Evolutionary conservation across 306 rosid species (phyloP).

Genomic region (Biancaea sappan): DNA sequence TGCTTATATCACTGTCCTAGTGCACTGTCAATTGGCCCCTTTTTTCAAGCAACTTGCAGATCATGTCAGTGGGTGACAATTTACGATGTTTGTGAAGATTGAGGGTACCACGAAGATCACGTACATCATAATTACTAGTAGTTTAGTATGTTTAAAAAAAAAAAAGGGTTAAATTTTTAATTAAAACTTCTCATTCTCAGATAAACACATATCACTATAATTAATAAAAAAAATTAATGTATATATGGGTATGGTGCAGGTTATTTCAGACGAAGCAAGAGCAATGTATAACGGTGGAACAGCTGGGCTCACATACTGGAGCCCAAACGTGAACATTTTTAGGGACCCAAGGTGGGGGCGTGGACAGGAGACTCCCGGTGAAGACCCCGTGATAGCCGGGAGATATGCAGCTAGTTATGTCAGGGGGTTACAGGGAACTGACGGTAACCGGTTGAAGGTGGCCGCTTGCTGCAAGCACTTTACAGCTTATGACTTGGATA

Average conservation of each 20-base stretch:
- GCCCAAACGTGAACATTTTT: slow-evolving; percentile 86
- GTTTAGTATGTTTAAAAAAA: no score
- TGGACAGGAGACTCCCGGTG: slow-evolving; percentile 98
- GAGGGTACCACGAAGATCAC: background rate
- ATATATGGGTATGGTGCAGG: slow-evolving; percentile 49
- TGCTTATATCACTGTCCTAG: background rate
- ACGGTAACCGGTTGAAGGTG: slow-evolving; percentile 67
- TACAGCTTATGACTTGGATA: slow-evolving; percentile 84
- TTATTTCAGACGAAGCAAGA: slow-evolving; percentile 90
- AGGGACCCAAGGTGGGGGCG: slow-evolving; percentile 98
- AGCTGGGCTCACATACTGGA: slow-evolving; percentile 88
- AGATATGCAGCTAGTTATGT: slow-evolving; percentile 75
- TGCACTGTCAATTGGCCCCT: background rate
- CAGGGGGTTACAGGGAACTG: slow-evolving; percentile 75
- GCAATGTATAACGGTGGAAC: slow-evolving; percentile 91
- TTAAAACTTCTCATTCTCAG: no score
- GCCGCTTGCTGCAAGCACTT: slow-evolving; percentile 96
- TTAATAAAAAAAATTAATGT: no score
- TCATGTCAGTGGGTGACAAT: background rate
- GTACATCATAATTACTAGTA: background rate
- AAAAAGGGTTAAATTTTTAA: no score
- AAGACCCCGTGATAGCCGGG: slow-evolving; percentile 83
- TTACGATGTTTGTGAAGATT: background rate
- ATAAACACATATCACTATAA: no score
- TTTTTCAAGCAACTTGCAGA: slow-evolving; percentile 36